These are phyloP conservation scores for Saccharomyces hybrid DNA, from an alignment of 1,139 yeast genomes.

Conservation along the genomic window DNA sequence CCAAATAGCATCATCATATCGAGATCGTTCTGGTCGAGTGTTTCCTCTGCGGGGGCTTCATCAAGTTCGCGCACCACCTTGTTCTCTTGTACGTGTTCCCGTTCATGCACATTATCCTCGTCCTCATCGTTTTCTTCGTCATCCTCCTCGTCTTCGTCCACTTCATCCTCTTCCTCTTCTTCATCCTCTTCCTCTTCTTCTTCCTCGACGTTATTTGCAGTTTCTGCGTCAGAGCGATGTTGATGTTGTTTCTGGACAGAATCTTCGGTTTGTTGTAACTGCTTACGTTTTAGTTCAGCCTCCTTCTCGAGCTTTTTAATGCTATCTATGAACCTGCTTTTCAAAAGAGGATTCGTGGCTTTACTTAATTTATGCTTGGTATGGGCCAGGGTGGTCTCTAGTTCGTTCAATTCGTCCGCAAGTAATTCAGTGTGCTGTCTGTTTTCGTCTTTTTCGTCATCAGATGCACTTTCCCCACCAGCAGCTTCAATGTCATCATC, in stretches of 20 bases:
- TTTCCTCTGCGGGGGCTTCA: conserved; percentile 2
- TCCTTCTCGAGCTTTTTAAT: conserved; percentile 74
- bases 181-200: conserved; percentile 29
- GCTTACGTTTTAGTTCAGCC: conserved; percentile 71
- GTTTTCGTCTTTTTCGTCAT: conserved; percentile 32
- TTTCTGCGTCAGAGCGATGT: conserved; percentile 20
- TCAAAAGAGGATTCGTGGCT: conserved; percentile 81
- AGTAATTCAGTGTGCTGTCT: conserved; percentile 68
- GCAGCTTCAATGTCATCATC: conserved; percentile 50
- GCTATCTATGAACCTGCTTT: conserved; percentile 78
- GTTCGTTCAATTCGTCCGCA: conserved; percentile 77
- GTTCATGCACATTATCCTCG: conserved; percentile 6
- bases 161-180: conserved; percentile 26
- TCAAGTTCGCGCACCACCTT: conserved; percentile 1
- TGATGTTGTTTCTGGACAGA: conserved; percentile 32
- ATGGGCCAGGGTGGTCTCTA: conserved; percentile 69
- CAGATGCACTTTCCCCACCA: conserved; percentile 33
- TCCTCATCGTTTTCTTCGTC: conserved; percentile 33
- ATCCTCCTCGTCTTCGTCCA: conserved; percentile 23
- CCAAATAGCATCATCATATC: conserved; percentile 34
- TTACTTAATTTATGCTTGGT: conserved; percentile 67
- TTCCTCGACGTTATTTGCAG: conserved; percentile 25
- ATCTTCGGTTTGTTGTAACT: conserved; percentile 35
- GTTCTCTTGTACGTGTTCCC: conserved; percentile 1
- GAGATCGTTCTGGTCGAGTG: conserved; percentile 29